phyloP scores from a whole-genome alignment of 495 filamentous ascomycete genomes.

The Daldinia vernicosa region DNA sequence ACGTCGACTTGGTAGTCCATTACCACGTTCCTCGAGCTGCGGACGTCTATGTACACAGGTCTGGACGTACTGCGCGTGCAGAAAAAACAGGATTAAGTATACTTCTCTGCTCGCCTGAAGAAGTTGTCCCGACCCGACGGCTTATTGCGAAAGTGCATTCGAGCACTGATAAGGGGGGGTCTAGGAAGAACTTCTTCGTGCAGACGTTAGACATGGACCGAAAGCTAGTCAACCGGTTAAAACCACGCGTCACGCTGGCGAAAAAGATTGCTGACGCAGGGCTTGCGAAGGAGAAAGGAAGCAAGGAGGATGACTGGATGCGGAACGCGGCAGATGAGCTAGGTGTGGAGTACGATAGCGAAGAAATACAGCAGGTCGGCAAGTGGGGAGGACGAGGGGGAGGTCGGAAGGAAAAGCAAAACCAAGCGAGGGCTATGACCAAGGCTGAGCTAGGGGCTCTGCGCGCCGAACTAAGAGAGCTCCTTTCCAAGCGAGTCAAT shows the following conservation, averaged over 20 bases:
- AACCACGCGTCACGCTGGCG: conserved; percentile 75
- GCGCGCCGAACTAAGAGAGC: conserved; percentile 67
- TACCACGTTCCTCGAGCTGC: conserved; percentile 94
- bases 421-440: conserved; percentile 70
- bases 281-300: conserved; percentile 86
- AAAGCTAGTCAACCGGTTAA: conserved; percentile 76
- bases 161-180: conserved; percentile 45
- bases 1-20: conserved; percentile 86
- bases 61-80: conserved; percentile 92
- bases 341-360: conserved; percentile 91
- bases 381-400: conserved; percentile 70
- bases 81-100: conserved; percentile 79
- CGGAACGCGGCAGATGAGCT: conserved; percentile 87
- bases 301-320: conserved; percentile 85
- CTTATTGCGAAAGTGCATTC: conserved; percentile 89
- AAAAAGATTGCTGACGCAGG: conserved; percentile 84
- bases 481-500: conserved; percentile 82
- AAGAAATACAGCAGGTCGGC: conserved; percentile 74
- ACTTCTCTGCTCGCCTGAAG: conserved; percentile 89
- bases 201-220: conserved; percentile 85
- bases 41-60: conserved; percentile 94
- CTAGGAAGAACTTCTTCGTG: conserved; percentile 64
- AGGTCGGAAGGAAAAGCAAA: conserved; percentile 77
- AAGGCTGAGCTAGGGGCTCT: conserved; percentile 74
- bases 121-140: conserved; percentile 82